Percentiles rank a stretch among this genome's conserved stretches.
Evolutionary conservation across 2,329 filamentous ascomycete species (phyloP).

Genomic region (Zalaria obscura): DNA sequence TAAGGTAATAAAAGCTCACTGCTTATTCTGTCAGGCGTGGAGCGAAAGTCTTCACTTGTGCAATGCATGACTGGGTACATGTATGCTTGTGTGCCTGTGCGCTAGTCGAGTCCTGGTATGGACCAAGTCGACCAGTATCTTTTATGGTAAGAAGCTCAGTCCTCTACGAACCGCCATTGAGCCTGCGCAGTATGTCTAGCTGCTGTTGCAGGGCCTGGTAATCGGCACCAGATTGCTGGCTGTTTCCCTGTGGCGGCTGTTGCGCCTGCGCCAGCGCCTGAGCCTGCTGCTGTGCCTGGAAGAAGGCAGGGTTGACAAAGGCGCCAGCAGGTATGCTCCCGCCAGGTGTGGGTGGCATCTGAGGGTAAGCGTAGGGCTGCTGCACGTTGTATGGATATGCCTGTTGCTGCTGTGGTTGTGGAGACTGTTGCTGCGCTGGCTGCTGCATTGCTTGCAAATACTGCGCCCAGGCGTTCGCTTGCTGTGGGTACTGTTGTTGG

Average conservation of each 20-base stretch:
- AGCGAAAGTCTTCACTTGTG: no score
- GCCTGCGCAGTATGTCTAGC: constrained; percentile 4
- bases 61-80: no score
- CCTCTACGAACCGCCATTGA: background rate
- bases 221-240: background rate
- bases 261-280: constrained; percentile 10
- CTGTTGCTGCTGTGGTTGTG: constrained; percentile 36
- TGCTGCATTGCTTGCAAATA: background rate
- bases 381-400: constrained; percentile 7
- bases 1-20: no score
- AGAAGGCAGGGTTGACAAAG: constrained; percentile 20
- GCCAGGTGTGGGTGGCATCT: background rate
- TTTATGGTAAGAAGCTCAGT: no score
- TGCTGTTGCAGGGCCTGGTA: constrained; percentile 2
- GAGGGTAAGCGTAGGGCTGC: background rate
- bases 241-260: constrained; percentile 10
- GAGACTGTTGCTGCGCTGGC: constrained; percentile 2
- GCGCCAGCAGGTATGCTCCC: constrained; percentile 11
- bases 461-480: background rate
- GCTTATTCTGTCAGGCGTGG: no score
- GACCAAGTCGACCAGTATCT: no score
- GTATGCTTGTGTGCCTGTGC: no score
- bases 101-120: no score
- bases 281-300: constrained; percentile 9
- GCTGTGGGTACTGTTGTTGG: constrained; percentile 4